phyloP scores from a whole-genome alignment of 2,329 filamentous ascomycete species.

The Hansfordia pulvinata region DNA sequence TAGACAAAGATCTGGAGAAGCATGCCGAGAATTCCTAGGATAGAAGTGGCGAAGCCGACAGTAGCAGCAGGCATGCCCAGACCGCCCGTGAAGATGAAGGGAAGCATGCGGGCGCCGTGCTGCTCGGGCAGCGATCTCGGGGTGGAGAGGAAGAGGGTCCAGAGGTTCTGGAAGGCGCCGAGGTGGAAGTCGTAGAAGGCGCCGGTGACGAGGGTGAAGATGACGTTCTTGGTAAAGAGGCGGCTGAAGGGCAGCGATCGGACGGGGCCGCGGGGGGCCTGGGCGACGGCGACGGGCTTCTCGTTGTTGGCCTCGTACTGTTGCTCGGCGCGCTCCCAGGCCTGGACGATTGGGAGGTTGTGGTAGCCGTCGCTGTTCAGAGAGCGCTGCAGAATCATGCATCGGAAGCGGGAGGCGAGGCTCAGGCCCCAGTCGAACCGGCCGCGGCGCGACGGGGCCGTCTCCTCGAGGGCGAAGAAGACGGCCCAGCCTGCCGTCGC shows the following conservation, averaged over 20 bases:
- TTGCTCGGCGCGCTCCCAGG: conserved; percentile 3
- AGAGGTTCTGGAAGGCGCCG: conserved; percentile 55
- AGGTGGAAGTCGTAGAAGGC: conserved; percentile 60
- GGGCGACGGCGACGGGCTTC: conserved; percentile 3
- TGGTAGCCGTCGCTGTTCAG: not conserved
- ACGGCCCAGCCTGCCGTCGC: conserved; percentile 37
- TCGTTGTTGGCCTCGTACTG: conserved; percentile 3
- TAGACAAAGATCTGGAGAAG: conserved; percentile 56
- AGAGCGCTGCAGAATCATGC: conserved; percentile 13
- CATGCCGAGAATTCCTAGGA: conserved; percentile 57
- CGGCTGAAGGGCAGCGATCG: conserved; percentile 22
- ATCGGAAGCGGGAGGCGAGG: conserved; percentile 18
- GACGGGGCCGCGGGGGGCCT: too few relatives aligned
- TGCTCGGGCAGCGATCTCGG: conserved; percentile 31
- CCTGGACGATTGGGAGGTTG: conserved; percentile 10
- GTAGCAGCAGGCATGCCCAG: conserved; percentile 52
- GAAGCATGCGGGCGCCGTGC: conserved; percentile 19
- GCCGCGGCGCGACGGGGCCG: conserved; percentile 27
- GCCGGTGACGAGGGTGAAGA: conserved; percentile 43
- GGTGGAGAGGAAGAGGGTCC: conserved; percentile 56
- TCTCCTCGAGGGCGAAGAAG: conserved; percentile 55
- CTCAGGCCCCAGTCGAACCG: conserved; percentile 30
- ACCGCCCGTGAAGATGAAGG: conserved; percentile 48
- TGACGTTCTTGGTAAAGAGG: conserved; percentile 32
- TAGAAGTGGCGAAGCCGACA: conserved; percentile 55